Evolutionary conservation across 495 filamentous ascomycete genomes (phyloP).

Genomic region (Penicillium goetzii): DNA sequence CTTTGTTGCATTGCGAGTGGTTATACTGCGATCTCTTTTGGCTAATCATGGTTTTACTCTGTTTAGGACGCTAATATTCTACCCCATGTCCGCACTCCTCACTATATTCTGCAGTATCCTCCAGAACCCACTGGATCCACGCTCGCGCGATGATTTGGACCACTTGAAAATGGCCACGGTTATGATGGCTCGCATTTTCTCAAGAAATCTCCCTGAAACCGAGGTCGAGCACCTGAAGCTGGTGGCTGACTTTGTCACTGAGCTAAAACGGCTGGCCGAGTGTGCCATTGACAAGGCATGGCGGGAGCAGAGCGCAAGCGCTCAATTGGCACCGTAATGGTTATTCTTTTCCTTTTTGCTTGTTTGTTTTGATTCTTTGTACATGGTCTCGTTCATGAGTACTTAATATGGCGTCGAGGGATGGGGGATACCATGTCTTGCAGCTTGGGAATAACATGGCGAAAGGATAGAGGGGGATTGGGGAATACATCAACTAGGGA

Average conservation of each 20-base stretch:
- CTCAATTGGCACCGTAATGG: constrained; percentile 12
- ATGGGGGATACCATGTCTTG: neutral
- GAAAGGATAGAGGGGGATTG: neutral
- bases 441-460: neutral
- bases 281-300: constrained; percentile 51
- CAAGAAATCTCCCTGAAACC: constrained; percentile 38
- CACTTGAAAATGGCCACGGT: constrained; percentile 44
- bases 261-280: constrained; percentile 47
- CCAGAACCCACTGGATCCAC: constrained; percentile 48
- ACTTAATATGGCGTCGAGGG: neutral
- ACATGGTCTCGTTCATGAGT: neutral
- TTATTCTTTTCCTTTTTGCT: neutral
- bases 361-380: neutral
- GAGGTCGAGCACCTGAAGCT: constrained; percentile 51
- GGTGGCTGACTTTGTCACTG: constrained; percentile 52
- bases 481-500: neutral
- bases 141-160: constrained; percentile 49
- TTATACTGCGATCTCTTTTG: neutral
- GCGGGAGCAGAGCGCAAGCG: constrained; percentile 35
- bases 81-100: constrained; percentile 55
- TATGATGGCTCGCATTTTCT: constrained; percentile 49
- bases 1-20: neutral
- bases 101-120: constrained; percentile 57
- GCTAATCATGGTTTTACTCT: neutral
- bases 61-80: constrained; percentile 52